Evolutionary conservation across 1,284 basidiomycete species (phyloP).

Genomic region (Papiliotrema nemorosa): DNA sequence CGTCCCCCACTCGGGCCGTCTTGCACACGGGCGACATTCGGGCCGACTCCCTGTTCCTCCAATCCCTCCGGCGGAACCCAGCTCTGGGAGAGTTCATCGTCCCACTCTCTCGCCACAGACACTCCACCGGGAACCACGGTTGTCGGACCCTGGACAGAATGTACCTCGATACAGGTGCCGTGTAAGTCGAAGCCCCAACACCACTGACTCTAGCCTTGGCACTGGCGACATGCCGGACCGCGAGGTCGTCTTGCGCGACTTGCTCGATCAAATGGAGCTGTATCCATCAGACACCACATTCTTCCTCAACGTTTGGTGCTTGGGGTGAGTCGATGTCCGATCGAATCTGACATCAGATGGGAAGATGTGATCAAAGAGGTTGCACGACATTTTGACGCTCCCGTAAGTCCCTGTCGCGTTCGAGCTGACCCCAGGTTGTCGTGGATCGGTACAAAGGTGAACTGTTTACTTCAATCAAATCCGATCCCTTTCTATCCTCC

Average conservation of each 20-base stretch:
- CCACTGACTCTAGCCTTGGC: slow-evolving; percentile 50
- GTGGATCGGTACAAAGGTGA: slow-evolving; percentile 79
- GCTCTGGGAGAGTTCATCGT: slow-evolving; percentile 67
- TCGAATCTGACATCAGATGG: slow-evolving; percentile 49
- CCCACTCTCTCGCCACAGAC: slow-evolving; percentile 10
- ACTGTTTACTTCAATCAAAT: slow-evolving; percentile 58
- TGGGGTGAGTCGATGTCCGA: slow-evolving; percentile 56
- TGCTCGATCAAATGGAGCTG: slow-evolving; percentile 64
- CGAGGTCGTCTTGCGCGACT: slow-evolving; percentile 63
- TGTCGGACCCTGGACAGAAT: slow-evolving; percentile 62
- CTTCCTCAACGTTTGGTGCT: slow-evolving; percentile 90
- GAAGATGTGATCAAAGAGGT: slow-evolving; percentile 78
- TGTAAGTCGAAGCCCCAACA: slow-evolving; percentile 28
- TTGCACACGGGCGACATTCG: slow-evolving; percentile 92
- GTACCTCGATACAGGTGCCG: slow-evolving; percentile 69
- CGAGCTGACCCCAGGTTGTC: slow-evolving; percentile 62
- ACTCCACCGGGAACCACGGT: slow-evolving; percentile 1
- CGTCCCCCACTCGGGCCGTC: slow-evolving; percentile 65
- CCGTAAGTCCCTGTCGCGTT: slow-evolving; percentile 50
- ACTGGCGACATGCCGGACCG: slow-evolving; percentile 66
- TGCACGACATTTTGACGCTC: slow-evolving; percentile 59
- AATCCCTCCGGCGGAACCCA: slow-evolving; percentile 63
- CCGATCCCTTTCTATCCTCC: slow-evolving; percentile 61
- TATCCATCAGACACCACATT: slow-evolving; percentile 68
- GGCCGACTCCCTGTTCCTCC: slow-evolving; percentile 74